Conservation (phyloP, 352 stramenopile species). For the Phytophthora agathidicida region DNA sequence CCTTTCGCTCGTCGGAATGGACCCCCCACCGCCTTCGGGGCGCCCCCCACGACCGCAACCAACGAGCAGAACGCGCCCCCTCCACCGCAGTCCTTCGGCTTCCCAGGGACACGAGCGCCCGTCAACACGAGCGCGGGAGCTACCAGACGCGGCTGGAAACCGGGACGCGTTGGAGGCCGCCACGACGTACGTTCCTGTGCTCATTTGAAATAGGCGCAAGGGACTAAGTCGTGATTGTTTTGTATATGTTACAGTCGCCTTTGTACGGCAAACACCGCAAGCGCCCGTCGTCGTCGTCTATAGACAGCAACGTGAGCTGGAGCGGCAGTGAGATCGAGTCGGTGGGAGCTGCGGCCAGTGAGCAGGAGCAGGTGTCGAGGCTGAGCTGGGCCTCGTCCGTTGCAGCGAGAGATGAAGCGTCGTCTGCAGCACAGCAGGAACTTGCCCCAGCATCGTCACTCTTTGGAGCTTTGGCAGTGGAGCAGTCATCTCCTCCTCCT, state of each 20-base stretch:
- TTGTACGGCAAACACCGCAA: conserved; percentile 47
- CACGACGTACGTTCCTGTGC: conserved; percentile 33
- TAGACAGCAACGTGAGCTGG: conserved; percentile 49
- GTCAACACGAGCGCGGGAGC: conserved; percentile 22
- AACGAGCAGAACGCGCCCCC: conserved; percentile 14
- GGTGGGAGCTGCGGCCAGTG: conserved; percentile 10
- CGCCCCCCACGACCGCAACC: not conserved
- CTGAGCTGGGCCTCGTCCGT: conserved; percentile 30
- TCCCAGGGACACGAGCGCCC: conserved; percentile 5
- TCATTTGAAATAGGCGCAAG: not conserved
- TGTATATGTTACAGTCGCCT: conserved; percentile 30
- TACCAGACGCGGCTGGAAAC: conserved; percentile 31
- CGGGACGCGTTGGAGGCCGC: conserved; percentile 30
- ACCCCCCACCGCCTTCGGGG: not conserved
- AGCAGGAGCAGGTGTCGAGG: conserved; percentile 19
- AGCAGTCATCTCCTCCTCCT: not conserved
- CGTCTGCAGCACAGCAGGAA: conserved; percentile 12
- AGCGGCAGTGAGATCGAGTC: conserved; percentile 42
- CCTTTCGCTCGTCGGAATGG: conserved; percentile 11
- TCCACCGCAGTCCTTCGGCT: conserved; percentile 25
- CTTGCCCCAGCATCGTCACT: conserved; percentile 9
- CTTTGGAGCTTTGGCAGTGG: conserved; percentile 1
- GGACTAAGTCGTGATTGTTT: conserved; percentile 9
- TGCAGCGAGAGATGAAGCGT: conserved; percentile 16
- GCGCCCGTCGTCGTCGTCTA: conserved; percentile 40